Evolutionary conservation across 2,329 filamentous ascomycete species (phyloP).

Genomic region (Graphium sp.): DNA sequence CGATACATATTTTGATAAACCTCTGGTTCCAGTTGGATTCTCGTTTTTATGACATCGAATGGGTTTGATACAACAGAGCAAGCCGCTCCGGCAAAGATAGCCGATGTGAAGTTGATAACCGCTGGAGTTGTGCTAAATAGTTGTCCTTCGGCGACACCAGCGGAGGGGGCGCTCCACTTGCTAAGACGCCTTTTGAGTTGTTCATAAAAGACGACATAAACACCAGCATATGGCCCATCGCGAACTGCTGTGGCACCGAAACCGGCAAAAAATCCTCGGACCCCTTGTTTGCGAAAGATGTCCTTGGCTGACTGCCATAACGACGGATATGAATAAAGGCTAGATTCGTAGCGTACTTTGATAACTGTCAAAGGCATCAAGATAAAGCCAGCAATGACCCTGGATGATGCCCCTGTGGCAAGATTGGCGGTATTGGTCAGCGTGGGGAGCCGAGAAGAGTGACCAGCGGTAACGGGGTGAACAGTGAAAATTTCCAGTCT

Average conservation of each 20-base stretch:
- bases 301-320: constrained; percentile 55
- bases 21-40: constrained; percentile 76
- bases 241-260: constrained; percentile 87
- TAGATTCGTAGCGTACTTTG: constrained; percentile 91
- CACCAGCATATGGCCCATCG: constrained; percentile 89
- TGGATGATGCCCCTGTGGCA: constrained; percentile 64
- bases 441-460: constrained; percentile 61
- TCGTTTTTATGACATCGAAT: constrained; percentile 91
- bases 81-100: constrained; percentile 60
- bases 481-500: constrained; percentile 9
- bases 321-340: constrained; percentile 67
- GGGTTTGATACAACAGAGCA: constrained; percentile 89
- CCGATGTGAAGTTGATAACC: constrained; percentile 72
- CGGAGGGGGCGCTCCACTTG: constrained; percentile 2
- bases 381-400: constrained; percentile 73
- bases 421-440: constrained; percentile 76
- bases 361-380: constrained; percentile 95
- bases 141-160: no score
- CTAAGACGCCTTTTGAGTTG: constrained; percentile 52
- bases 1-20: constrained; percentile 71
- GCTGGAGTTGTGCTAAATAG: constrained; percentile 3
- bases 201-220: constrained; percentile 93
- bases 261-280: constrained; percentile 78
- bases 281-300: constrained; percentile 56
- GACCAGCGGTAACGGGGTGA: constrained; percentile 8